Evolutionary conservation across 1,139 yeast genomes (phyloP).

Genomic region (Diutina siamensis): DNA sequence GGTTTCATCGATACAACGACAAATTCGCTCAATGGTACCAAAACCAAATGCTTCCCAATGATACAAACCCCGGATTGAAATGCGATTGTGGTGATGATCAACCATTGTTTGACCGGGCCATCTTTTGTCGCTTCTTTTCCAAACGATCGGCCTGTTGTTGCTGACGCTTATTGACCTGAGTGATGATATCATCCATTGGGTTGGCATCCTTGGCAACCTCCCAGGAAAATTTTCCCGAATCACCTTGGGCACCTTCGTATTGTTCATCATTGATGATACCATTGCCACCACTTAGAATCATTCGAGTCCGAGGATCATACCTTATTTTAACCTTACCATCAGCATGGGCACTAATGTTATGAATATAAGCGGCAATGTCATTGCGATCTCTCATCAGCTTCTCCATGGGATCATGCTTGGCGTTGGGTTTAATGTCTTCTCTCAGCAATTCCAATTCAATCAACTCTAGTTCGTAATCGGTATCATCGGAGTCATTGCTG

Average conservation of each 20-base stretch:
- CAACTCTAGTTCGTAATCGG: constrained; percentile 38
- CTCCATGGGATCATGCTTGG: constrained; percentile 26
- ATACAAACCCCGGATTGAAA: too few species aligned
- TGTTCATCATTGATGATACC: not conserved
- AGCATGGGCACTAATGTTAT: constrained; percentile 20
- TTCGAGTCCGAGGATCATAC: constrained; percentile 1
- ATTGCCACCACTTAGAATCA: not conserved
- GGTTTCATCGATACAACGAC: too few species aligned
- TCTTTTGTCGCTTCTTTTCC: not conserved
- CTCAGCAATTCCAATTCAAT: constrained; percentile 32
- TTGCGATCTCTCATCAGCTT: constrained; percentile 31
- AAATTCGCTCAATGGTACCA: too few species aligned
- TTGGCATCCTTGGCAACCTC: not conserved
- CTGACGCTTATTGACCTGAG: not conserved
- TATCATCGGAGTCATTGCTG: constrained; percentile 28
- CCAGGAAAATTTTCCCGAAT: not conserved
- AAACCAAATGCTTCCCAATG: too few species aligned
- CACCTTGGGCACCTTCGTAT: not conserved
- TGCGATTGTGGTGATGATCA: too few species aligned
- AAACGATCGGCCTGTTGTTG: not conserved
- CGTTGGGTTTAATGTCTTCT: constrained; percentile 17
- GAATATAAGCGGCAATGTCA: constrained; percentile 42
- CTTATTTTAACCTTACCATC: constrained; percentile 33
- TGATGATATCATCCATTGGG: not conserved
- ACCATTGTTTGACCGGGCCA: not conserved